These are phyloP conservation scores for Oryza officinalis DNA, from an alignment of 176 grass and related monocot genomes.

Conservation along the genomic window DNA sequence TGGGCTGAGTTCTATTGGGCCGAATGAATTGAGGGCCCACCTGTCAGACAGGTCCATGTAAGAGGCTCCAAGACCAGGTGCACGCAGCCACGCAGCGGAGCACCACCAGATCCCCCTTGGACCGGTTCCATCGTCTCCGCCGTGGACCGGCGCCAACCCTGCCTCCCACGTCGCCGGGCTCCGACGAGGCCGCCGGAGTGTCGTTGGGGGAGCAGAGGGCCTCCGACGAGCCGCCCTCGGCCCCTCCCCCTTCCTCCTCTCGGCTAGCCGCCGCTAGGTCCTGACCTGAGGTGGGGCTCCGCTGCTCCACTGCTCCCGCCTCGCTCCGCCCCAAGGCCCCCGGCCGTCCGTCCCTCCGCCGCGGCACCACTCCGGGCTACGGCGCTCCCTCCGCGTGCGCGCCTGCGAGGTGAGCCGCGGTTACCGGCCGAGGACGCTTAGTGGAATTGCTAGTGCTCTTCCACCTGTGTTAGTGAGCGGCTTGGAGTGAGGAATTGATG, in stretches of 20 bases:
- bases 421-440: too few relatives aligned
- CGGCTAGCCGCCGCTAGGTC: too few relatives aligned
- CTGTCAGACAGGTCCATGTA: not conserved
- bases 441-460: too few relatives aligned
- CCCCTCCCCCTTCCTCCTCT: not conserved
- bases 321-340: too few relatives aligned
- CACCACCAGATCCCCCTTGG: conserved; percentile 7
- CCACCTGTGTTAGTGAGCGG: too few relatives aligned
- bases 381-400: too few relatives aligned
- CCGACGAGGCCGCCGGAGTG: conserved; percentile 21
- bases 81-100: not conserved
- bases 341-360: too few relatives aligned
- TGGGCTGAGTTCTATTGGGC: not conserved
- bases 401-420: too few relatives aligned
- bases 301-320: too few relatives aligned
- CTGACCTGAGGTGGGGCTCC: too few relatives aligned
- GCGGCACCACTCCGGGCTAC: too few relatives aligned
- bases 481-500: too few relatives aligned
- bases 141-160: conserved; percentile 33
- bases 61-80: conserved; percentile 19
- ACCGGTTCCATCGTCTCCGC: conserved; percentile 41
- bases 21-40: not conserved
- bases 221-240: not conserved
- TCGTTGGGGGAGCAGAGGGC: not conserved
- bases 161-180: not conserved